Base-by-base conservation (phyloP, 257 asterid species). In the Scutellaria baicalensis region DNA sequence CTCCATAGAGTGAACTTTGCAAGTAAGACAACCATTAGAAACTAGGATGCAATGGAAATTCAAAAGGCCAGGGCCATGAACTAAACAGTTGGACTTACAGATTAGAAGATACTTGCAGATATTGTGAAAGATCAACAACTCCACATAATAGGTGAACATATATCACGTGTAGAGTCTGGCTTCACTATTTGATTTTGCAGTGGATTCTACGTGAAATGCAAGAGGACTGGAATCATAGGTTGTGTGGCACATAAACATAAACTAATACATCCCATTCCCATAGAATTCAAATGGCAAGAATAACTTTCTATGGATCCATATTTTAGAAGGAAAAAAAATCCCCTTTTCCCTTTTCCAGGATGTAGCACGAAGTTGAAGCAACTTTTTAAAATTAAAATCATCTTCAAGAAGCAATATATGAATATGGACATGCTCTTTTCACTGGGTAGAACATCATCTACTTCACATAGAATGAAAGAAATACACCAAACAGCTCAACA, bases 381-480 rank as follows among this genome's bases (percentile, higher is more conserved):
- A 47, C 64, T 61, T 23, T 70, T 61, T 58, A 52, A 6, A 38
- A 62, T 38, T 40, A 52, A 55, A 51, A 58, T 61, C 63, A 78
- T 64, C 45, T 69, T 42, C 47, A 64, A 17, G 21, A 70, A 56
- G 52, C 27, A 51, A 73, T 50, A 77, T 61, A 40, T 17, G 6
- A 33, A 67, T 58, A 64, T 27, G 45, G 64, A 33, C 21, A 13
- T 55, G 66, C 49, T 49, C 62, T 23, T 68, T 27, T 48, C 16
- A 63, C 68, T 47, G 21, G 47, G 54, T 57, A 31, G 59, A 73
- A 42, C 70, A 64, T 71, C 69, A 59, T 56, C 61, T 52, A 52
- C 72, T 62, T 64, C 38, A 50, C 10, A 49, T 14, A 5, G 40
- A 64, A 54, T 54, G 1, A 72, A 75, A 56, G 42, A 50, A 57